These are phyloP conservation scores for Lathyrus sativus DNA, from an alignment of 306 rosid species.

Conservation along the genomic window DNA sequence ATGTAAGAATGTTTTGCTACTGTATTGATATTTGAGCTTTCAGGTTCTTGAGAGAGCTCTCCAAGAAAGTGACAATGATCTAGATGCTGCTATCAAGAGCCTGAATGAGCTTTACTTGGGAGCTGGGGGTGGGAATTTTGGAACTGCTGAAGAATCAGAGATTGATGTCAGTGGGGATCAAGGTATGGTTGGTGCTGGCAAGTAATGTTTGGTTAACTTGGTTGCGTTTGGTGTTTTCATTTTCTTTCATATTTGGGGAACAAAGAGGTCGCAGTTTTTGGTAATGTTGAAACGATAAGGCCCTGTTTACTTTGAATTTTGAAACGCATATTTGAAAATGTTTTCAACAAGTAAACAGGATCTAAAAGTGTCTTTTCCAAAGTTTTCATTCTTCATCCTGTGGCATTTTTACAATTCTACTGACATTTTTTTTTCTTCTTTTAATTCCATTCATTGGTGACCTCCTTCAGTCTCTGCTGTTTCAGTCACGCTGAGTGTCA, in stretches of 20 bases:
- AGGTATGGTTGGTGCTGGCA: conserved; percentile 45
- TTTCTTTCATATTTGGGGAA: conserved; percentile 1
- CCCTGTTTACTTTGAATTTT: too few relatives aligned
- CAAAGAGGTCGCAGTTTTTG: background rate
- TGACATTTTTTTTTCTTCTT: background rate
- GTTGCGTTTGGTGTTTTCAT: background rate
- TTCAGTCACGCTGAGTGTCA: background rate
- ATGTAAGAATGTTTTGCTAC: background rate
- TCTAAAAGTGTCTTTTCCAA: background rate
- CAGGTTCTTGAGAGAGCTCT: conserved; percentile 82
- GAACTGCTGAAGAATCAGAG: conserved; percentile 40
- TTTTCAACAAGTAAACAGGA: too few relatives aligned
- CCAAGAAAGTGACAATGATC: conserved; percentile 76
- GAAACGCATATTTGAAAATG: too few relatives aligned
- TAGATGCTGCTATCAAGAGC: conserved; percentile 83
- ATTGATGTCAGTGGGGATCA: conserved; percentile 41
- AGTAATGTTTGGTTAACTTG: background rate
- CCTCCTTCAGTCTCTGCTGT: background rate
- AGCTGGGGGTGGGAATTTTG: conserved; percentile 43
- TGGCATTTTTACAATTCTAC: background rate
- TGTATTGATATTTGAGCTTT: conserved; percentile 37
- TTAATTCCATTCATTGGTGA: background rate
- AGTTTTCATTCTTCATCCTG: conserved; percentile 3
- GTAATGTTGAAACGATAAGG: background rate
- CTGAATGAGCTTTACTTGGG: conserved; percentile 70